phyloP scores from a whole-genome alignment of 495 filamentous ascomycete species.

The Pseudoneurospora amorphoporcata region DNA sequence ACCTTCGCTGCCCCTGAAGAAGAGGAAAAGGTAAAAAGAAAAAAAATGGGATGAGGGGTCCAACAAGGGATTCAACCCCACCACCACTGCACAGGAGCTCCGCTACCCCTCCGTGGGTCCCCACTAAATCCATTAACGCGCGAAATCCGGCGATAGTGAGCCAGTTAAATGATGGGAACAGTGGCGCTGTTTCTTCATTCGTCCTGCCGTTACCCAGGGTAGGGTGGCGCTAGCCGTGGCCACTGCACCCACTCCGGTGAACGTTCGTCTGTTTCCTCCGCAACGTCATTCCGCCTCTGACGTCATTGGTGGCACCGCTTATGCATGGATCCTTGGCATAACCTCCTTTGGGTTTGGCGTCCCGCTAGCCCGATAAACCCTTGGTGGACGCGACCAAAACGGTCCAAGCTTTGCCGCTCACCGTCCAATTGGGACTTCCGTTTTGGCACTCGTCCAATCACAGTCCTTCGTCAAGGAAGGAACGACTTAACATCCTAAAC shows the following conservation, averaged over 20 bases:
- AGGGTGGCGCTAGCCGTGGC: neutral
- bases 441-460: neutral
- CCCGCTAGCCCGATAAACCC: neutral
- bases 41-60: neutral
- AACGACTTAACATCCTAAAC: neutral
- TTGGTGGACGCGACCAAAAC: neutral
- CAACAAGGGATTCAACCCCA: neutral
- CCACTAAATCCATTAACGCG: neutral
- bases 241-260: neutral
- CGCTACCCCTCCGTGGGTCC: neutral
- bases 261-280: conserved; percentile 5
- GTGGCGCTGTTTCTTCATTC: neutral
- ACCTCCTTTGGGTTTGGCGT: conserved; percentile 1
- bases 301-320: conserved; percentile 13
- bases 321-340: conserved; percentile 8
- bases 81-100: neutral
- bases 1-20: neutral
- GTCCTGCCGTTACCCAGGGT: neutral
- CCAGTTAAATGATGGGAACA: neutral
- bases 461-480: neutral
- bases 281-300: conserved; percentile 14
- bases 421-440: neutral
- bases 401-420: neutral
- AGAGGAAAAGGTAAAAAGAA: neutral
- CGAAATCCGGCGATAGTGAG: neutral